These are phyloP conservation scores for Trichoderma simmonsii DNA, from an alignment of 2,329 filamentous ascomycete genomes.

Conservation along the genomic window DNA sequence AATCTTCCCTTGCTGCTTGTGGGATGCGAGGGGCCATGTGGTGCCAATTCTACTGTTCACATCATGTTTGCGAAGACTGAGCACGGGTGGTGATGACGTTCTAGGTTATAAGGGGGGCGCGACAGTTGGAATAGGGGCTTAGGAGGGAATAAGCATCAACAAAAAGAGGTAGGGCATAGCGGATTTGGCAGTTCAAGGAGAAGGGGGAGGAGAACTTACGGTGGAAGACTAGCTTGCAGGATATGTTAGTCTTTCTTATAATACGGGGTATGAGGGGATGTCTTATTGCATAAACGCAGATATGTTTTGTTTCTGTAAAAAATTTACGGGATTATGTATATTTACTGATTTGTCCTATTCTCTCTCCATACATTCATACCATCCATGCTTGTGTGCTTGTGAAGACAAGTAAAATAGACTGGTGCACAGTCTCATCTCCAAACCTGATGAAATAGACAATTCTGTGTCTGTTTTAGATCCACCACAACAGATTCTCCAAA, in stretches of 20 bases:
- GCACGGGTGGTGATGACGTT: neutral
- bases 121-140: neutral
- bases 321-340: neutral
- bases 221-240: conserved; percentile 1
- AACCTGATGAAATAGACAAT: neutral
- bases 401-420: neutral
- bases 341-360: neutral
- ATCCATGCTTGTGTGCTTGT: neutral
- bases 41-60: neutral
- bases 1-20: neutral
- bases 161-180: neutral
- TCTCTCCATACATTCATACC: neutral
- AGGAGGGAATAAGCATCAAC: neutral
- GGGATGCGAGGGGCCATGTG: neutral
- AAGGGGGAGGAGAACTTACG: neutral
- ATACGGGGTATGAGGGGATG: neutral
- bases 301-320: neutral
- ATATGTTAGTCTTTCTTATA: conserved; percentile 8
- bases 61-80: neutral
- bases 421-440: neutral
- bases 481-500: neutral
- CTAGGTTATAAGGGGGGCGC: neutral
- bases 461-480: neutral
- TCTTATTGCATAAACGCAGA: conserved; percentile 1
- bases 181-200: neutral